Evolutionary conservation across 2,329 filamentous ascomycete species (phyloP).

Genomic region (Colletotrichum sp.): DNA sequence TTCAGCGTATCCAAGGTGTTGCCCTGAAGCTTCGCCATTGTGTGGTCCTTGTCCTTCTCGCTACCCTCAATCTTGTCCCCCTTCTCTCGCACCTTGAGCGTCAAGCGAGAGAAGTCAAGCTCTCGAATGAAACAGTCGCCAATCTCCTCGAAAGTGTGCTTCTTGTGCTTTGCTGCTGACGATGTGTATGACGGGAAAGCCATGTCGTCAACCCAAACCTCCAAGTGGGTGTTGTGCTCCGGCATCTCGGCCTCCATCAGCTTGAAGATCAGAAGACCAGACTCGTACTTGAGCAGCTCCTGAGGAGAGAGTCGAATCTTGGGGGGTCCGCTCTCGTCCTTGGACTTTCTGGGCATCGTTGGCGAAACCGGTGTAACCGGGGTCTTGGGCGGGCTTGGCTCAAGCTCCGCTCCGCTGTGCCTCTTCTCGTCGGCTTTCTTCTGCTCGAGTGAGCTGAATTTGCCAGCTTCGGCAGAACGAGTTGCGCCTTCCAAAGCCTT

Average conservation of each 20-base stretch:
- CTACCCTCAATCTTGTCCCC: conserved; percentile 68
- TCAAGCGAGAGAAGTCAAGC: conserved; percentile 94
- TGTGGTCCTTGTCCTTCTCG: conserved; percentile 73
- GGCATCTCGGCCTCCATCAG: conserved; percentile 88
- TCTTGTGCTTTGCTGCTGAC: conserved; percentile 72
- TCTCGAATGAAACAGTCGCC: conserved; percentile 96
- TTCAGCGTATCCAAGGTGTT: conserved; percentile 88
- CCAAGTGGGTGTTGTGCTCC: conserved; percentile 76
- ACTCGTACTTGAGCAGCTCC: conserved; percentile 85
- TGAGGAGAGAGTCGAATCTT: conserved; percentile 82
- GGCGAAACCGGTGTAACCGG: conserved; percentile 50
- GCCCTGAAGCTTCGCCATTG: conserved; percentile 82
- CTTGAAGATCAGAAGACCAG: conserved; percentile 92
- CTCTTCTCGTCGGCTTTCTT: conserved; percentile 30
- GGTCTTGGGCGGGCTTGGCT: conserved; percentile 39
- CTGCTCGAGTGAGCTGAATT: conserved; percentile 44
- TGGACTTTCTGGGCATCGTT: conserved; percentile 52
- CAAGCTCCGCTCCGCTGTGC: conserved; percentile 20
- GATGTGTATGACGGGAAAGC: conserved; percentile 89
- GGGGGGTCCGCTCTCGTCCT: conserved; percentile 62
- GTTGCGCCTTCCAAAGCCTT: conserved; percentile 30
- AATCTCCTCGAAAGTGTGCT: conserved; percentile 84
- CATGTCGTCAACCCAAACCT: conserved; percentile 94
- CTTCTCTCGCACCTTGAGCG: conserved; percentile 84
- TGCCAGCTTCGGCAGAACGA: conserved; percentile 43